phyloP scores from a whole-genome alignment of 179 eudicot species.

The Amaranthus tricolor region DNA sequence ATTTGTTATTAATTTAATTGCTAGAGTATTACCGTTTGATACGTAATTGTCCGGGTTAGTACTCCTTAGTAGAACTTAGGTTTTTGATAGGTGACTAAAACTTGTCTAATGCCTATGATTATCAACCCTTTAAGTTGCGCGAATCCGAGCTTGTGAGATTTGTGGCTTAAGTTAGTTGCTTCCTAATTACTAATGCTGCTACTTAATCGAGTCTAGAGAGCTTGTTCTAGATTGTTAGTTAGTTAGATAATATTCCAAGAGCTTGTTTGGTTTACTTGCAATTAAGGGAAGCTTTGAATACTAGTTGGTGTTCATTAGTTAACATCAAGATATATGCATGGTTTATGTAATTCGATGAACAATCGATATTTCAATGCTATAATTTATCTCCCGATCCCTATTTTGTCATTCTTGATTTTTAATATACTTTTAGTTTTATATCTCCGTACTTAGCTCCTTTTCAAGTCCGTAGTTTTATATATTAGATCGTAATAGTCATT shows the following conservation, averaged over 20 bases:
- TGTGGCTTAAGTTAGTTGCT: background rate
- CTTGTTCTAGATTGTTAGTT: no score
- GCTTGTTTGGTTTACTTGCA: conserved; percentile 5
- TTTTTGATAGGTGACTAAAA: background rate
- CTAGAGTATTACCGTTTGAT: no score
- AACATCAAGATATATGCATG: background rate
- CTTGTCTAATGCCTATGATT: background rate
- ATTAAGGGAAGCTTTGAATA: background rate
- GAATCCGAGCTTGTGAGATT: background rate
- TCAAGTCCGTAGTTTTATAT: background rate
- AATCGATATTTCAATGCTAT: background rate
- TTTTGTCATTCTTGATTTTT: background rate
- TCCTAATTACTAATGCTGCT: background rate
- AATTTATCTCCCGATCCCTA: background rate
- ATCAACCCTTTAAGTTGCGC: background rate
- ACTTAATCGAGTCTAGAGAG: no score
- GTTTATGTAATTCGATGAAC: background rate
- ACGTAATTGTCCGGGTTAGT: no score
- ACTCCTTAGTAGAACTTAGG: no score
- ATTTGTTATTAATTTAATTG: no score
- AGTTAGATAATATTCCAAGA: background rate
- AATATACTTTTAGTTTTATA: background rate
- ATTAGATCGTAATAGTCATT: background rate
- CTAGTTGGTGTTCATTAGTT: background rate
- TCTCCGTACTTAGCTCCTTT: background rate